Conservation (phyloP, 257 asterid genomes). For the Datura wrightii region DNA sequence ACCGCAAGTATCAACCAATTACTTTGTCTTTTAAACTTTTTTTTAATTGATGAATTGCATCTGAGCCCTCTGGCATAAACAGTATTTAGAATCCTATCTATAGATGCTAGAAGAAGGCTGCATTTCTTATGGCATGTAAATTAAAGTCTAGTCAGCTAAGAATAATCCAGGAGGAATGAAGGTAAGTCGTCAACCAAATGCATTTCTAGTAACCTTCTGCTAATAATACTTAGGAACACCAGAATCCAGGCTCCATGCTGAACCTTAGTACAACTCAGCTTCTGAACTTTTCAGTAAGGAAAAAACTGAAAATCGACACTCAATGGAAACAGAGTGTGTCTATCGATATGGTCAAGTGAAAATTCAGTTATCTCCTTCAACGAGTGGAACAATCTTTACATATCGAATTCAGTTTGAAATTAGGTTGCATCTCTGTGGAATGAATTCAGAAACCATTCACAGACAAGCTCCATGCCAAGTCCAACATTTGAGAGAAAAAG, state of each 20-base stretch:
- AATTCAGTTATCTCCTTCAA: not conserved
- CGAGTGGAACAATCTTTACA: not conserved
- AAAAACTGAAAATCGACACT: not conserved
- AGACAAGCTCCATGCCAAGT: not conserved
- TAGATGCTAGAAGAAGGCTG: not conserved
- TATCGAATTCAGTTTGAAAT: not conserved
- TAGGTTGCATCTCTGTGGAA: not conserved
- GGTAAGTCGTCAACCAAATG: constrained; percentile 5
- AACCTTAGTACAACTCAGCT: not conserved
- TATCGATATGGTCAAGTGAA: not conserved
- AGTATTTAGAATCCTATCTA: not conserved
- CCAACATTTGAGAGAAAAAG: not conserved
- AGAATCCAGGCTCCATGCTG: not conserved
- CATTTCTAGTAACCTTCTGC: not conserved
- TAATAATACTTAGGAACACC: constrained; percentile 12
- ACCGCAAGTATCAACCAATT: not conserved
- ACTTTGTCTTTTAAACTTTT: not conserved
- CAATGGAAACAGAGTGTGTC: not conserved
- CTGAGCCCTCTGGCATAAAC: constrained; percentile 4
- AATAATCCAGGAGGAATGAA: constrained; percentile 14
- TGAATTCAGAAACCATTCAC: not conserved
- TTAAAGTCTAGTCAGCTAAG: not conserved
- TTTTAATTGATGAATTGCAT: not conserved
- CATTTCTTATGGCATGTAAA: not conserved
- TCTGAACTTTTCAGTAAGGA: not conserved